Evolutionary conservation across 2,329 filamentous ascomycete genomes (phyloP).

Genomic region (Phoma sp.): DNA sequence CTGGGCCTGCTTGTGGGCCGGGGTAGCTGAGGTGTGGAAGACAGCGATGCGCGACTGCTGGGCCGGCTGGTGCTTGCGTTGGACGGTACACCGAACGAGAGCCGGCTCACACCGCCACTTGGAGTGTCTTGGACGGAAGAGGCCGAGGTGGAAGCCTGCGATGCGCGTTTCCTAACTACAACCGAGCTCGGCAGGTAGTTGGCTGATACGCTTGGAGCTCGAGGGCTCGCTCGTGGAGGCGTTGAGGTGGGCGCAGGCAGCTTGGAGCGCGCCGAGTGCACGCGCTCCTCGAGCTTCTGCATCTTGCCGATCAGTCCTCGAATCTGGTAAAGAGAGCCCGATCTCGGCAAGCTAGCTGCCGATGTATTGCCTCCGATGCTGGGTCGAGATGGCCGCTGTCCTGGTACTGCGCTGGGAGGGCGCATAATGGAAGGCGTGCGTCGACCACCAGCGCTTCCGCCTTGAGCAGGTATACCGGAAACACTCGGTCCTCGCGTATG

Average conservation of each 20-base stretch:
- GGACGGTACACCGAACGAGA: conserved; percentile 57
- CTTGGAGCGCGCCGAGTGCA: conserved; percentile 90
- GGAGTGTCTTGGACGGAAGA: conserved; percentile 38
- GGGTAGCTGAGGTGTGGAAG: conserved; percentile 29
- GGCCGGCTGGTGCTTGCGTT: conserved; percentile 63
- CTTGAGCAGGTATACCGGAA: conserved; percentile 51
- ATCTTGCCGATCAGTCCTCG: conserved; percentile 94
- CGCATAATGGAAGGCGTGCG: conserved; percentile 53
- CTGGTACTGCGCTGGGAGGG: conserved; percentile 36
- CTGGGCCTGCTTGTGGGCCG: conserved; percentile 25
- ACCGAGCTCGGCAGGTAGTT: conserved; percentile 61
- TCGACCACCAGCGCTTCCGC: conserved; percentile 43
- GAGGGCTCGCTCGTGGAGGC: conserved; percentile 81
- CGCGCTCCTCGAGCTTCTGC: conserved; percentile 92
- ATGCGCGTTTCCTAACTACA: conserved; percentile 70
- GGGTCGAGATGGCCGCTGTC: conserved; percentile 51
- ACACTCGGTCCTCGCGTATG: conserved; percentile 67
- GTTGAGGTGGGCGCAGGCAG: conserved; percentile 81
- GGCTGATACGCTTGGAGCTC: conserved; percentile 59
- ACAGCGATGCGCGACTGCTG: conserved; percentile 68
- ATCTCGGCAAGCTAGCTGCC: conserved; percentile 59
- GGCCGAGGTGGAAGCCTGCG: conserved; percentile 56
- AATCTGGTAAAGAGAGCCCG: conserved; percentile 86
- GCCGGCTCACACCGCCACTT: conserved; percentile 50
- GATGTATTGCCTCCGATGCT: conserved; percentile 57